phyloP scores from a whole-genome alignment of 257 asterid genomes.

The Fraxinus excelsior region DNA sequence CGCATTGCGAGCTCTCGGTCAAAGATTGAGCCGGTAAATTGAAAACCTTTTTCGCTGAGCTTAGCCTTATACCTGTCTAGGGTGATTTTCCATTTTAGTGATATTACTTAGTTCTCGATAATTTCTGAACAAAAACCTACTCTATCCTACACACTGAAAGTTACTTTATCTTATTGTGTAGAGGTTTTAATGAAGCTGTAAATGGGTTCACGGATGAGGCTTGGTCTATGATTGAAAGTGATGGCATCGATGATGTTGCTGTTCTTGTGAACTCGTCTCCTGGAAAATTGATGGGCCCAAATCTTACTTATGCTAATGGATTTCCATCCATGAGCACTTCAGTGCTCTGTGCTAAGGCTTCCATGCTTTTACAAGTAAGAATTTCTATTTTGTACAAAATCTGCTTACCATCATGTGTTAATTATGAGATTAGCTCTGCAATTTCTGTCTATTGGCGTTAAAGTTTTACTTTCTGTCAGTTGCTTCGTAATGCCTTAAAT shows the following conservation, averaged over 20 bases:
- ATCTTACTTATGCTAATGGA: slow-evolving; percentile 65
- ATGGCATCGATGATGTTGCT: slow-evolving; percentile 92
- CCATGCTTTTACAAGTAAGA: slow-evolving; percentile 87
- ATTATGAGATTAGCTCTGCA: neutral
- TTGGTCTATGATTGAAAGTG: slow-evolving; percentile 85
- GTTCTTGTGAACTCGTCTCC: slow-evolving; percentile 87
- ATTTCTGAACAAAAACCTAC: neutral
- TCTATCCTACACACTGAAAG: slow-evolving; percentile 3
- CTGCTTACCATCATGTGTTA: neutral
- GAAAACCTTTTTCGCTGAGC: neutral
- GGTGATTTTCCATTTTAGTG: neutral
- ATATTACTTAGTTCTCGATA: neutral
- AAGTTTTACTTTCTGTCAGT: slow-evolving; percentile 7
- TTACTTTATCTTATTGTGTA: slow-evolving; percentile 29
- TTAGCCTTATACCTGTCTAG: neutral
- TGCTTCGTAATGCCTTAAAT: neutral
- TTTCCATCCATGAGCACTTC: slow-evolving; percentile 75
- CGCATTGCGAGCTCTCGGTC: slow-evolving; percentile 90
- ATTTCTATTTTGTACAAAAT: neutral
- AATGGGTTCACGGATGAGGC: slow-evolving; percentile 93
- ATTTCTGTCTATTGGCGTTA: neutral
- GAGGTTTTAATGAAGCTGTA: slow-evolving; percentile 98
- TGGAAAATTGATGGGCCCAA: slow-evolving; percentile 70
- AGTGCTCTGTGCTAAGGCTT: slow-evolving; percentile 90
- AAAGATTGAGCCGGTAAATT: slow-evolving; percentile 82